Evolutionary conservation across 139 green algal species (phyloP).

Genomic region (Micractinium conductrix): DNA sequence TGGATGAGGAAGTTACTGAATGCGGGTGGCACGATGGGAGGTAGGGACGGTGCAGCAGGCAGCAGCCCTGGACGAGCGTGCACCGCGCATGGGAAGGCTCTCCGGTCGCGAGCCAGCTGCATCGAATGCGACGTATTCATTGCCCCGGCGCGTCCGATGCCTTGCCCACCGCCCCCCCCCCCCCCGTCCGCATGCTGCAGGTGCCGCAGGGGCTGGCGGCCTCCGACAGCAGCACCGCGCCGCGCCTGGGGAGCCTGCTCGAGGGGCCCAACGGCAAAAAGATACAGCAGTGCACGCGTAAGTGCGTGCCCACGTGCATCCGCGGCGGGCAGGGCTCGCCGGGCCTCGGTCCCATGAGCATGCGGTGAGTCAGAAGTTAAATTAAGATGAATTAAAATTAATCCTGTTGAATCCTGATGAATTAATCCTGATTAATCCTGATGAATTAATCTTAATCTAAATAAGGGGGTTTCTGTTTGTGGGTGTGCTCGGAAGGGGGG

Average conservation of each 20-base stretch:
- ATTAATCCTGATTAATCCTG: no score
- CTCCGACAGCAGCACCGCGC: conserved; percentile 31
- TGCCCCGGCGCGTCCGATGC: no score
- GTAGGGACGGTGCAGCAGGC: no score
- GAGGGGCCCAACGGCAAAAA: conserved; percentile 53
- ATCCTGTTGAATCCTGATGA: no score
- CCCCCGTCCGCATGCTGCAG: neutral
- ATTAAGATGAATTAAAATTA: neutral
- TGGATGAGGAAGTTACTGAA: no score
- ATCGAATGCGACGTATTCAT: no score
- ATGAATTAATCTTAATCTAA: neutral
- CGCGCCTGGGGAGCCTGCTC: conserved; percentile 32
- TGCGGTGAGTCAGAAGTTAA: neutral
- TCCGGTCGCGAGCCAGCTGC: no score
- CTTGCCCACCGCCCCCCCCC: no score
- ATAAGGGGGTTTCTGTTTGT: neutral
- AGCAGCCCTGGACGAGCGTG: no score
- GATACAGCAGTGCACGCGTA: conserved; percentile 70
- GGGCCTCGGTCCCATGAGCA: conserved; percentile 56
- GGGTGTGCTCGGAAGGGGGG: no score
- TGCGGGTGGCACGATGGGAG: no score
- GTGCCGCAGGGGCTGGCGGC: conserved; percentile 16
- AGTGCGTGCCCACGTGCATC: conserved; percentile 78
- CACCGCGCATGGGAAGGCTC: no score
- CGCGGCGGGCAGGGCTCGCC: conserved; percentile 70